Evolutionary conservation across 2,329 filamentous ascomycete genomes (phyloP).

Genomic region (Cladosporium sp.): DNA sequence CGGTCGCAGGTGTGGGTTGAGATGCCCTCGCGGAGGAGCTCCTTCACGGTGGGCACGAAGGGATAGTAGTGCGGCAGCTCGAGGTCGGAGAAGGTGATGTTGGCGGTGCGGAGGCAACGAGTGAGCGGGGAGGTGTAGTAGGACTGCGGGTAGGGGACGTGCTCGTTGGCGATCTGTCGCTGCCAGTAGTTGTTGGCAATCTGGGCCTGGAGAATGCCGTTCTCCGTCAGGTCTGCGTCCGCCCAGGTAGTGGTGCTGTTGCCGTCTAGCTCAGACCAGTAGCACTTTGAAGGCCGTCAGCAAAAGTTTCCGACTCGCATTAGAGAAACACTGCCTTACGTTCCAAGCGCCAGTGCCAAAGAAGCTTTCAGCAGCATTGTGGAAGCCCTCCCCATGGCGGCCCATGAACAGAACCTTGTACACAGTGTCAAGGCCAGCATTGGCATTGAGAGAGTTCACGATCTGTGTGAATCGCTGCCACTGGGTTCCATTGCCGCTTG

Average conservation of each 20-base stretch:
- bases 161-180: slow-evolving; percentile 46
- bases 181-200: slow-evolving; percentile 58
- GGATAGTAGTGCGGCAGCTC: slow-evolving; percentile 45
- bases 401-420: slow-evolving; percentile 67
- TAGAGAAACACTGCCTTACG: slow-evolving; percentile 35
- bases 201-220: slow-evolving; percentile 51
- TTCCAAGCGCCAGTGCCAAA: slow-evolving; percentile 66
- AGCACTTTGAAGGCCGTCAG: slow-evolving; percentile 34
- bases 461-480: slow-evolving; percentile 60
- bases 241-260: slow-evolving; percentile 59
- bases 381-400: slow-evolving; percentile 61
- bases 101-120: slow-evolving; percentile 57
- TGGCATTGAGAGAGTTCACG: slow-evolving; percentile 51
- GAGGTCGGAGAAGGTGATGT: slow-evolving; percentile 54
- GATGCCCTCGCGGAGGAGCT: slow-evolving; percentile 60
- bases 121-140: slow-evolving; percentile 62
- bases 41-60: slow-evolving; percentile 58
- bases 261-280: slow-evolving; percentile 58
- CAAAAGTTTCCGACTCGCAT: no score
- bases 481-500: slow-evolving; percentile 46
- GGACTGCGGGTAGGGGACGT: slow-evolving; percentile 55
- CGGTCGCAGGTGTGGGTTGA: slow-evolving; percentile 63
- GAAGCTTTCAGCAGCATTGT: slow-evolving; percentile 59
- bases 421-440: slow-evolving; percentile 45
- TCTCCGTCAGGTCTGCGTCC: slow-evolving; percentile 55